Evolutionary conservation across 176 grass and related monocot genomes (phyloP), one percentile per base, ranked within the genome.

Genomic region (Avena eriantha): DNA sequence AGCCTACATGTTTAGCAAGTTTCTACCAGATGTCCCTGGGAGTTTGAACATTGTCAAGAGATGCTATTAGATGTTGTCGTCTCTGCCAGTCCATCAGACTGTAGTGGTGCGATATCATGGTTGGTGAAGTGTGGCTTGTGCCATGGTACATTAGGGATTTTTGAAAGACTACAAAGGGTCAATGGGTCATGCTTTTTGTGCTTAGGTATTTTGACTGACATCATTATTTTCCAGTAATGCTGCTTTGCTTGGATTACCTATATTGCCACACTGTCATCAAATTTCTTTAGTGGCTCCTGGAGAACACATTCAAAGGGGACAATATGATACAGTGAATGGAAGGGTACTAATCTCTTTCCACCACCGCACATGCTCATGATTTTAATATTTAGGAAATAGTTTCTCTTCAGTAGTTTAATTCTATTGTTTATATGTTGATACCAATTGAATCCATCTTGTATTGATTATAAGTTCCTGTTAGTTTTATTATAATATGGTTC

Each of bases 151-250:
- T 87, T 79, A 83, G 97, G 97, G 94, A 90, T 78, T 92, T 99
- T 85, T 90, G 94, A 59, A 99, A 93, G 85, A 91, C 97, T 80
- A 67, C 83, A 80, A 90, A 91, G 61, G 94, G 90, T 54, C 89
- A 92, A 36, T 99, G 97, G 92, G 90, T 83, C 97, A 99, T 96
- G 87, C 97, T 19, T 93, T 99, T 39, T 99, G 97, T 91, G 94
- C 97, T 14, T 94, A 99, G 95, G 95, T 98, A 93, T 19, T 79
- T 92, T 64, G 77, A 47, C 85, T 85, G 16, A 1, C 53, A 23
- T 48, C 29, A 58, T 72, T 63, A 41, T 63, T 60, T 84, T 71
- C 29, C 17, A 24, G 23, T 76, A 69, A 54, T 33, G 23, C 4
- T 51, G 17, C 19, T 67, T 82, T 55, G 7, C 45, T 70, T 77